Conservation (phyloP, 176 grass and related monocot genomes). For the Sorghum bicolor region Sorghum_bicolor_NCBIv3 NC_012872.2:71193501-71194000, state of each 20-base stretch:
- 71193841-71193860: background rate
- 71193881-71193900: background rate
- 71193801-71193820: background rate
- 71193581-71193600: too few relatives aligned
- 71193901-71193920: background rate
- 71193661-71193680: background rate
- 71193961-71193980: constrained; percentile 1
- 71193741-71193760: background rate
- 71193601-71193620: background rate
- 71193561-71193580: too few relatives aligned
- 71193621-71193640: background rate
- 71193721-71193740: background rate
- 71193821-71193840: background rate
- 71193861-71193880: background rate
- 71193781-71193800: background rate
- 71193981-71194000: background rate
- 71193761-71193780: background rate
- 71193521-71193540: too few relatives aligned
- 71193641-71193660: background rate
- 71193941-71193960: background rate
- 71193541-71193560: too few relatives aligned
- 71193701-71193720: background rate
- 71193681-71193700: background rate
- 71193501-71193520: too few relatives aligned
- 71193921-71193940: background rate